Evolutionary conservation across 257 asterid species (phyloP), one percentile per base, ranked within the genome.

Genomic region (Salvia hispanica): DNA sequence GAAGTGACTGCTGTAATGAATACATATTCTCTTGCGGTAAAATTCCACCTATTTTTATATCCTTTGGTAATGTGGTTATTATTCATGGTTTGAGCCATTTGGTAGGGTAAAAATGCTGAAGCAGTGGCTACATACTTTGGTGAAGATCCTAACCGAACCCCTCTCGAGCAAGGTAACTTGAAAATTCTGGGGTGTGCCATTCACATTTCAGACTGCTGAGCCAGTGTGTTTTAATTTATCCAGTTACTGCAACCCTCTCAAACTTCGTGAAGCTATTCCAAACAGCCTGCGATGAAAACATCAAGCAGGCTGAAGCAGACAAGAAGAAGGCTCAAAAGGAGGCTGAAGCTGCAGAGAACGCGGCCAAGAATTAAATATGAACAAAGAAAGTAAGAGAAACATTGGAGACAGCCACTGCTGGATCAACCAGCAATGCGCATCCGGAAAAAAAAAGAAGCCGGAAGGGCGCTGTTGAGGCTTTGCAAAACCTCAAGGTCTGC

Each of bases 261-360:
- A 93, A 88, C 86, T 93, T 93, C 73, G 95, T 90, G 85, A 85
- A 86, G 81, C 76, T 90, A 85, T 93, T 86, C 84, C 88, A 85
- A 69, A 84, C 83, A 76, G 97, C 97, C 64, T 88, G 79, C n/a
- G 99, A 90, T 37, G 99, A 93, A 76, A 93, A 93, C 80, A 73
- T 76, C 68, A 93, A 90, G 82, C 92, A 86, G 79, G 97, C 86
- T 67, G 97, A 93, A 75, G 69, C 79, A 43, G 98, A 90, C 75
- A 90, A 76, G 90, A 93, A 93, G 89, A 90, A 87, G 80, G 96
- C 95, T 77, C 88, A 76, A 70, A 90, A 89, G 87, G 95, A 87
- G 76, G 91, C 82, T 66, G 96, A 85, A 70, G 77, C 73, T 79
- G 91, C 83, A 63, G 58, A 47, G 83, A 89, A 77, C 71, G 81